Evolutionary conservation across 176 grass and related monocot genomes (phyloP).

Genomic region (Eragrostis curvula): DNA sequence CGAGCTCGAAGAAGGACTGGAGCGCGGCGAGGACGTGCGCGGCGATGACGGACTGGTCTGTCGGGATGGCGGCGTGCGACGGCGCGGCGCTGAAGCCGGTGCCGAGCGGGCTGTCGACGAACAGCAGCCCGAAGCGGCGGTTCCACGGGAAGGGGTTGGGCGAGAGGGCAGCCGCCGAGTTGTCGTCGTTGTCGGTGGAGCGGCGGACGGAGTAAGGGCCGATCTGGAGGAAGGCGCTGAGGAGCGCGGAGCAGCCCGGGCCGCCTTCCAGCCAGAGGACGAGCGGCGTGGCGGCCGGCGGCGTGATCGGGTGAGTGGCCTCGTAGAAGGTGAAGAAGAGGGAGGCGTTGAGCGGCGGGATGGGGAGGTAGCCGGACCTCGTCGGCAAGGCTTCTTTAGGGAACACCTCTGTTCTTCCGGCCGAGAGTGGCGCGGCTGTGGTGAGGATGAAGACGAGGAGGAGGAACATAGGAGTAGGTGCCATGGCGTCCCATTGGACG

Average conservation of each 20-base stretch:
- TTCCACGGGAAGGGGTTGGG: conserved; percentile 61
- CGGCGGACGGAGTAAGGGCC: conserved; percentile 46
- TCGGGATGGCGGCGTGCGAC: conserved; percentile 24
- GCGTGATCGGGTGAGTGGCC: conserved; percentile 35
- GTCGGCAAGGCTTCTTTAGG: no score
- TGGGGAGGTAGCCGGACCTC: conserved; percentile 48
- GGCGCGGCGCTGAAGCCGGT: conserved; percentile 48
- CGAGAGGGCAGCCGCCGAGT: background rate
- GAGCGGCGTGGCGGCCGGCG: conserved; percentile 37
- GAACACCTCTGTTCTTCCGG: no score
- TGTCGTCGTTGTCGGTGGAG: background rate
- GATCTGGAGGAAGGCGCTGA: conserved; percentile 55
- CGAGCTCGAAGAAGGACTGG: conserved; percentile 38
- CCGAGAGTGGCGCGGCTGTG: no score
- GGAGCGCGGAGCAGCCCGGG: conserved; percentile 50
- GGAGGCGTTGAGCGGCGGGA: background rate
- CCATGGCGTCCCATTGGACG: no score
- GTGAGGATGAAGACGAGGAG: no score
- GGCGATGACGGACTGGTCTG: conserved; percentile 48
- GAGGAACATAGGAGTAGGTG: no score
- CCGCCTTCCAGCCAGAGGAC: conserved; percentile 67
- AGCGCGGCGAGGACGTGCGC: conserved; percentile 45
- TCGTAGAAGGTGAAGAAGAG: conserved; percentile 69
- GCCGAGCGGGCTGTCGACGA: conserved; percentile 65
- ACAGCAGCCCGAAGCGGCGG: conserved; percentile 54